These are phyloP conservation scores for Sclerotinia minor DNA, from an alignment of 2,329 filamentous ascomycete species.

Conservation along the genomic window DNA sequence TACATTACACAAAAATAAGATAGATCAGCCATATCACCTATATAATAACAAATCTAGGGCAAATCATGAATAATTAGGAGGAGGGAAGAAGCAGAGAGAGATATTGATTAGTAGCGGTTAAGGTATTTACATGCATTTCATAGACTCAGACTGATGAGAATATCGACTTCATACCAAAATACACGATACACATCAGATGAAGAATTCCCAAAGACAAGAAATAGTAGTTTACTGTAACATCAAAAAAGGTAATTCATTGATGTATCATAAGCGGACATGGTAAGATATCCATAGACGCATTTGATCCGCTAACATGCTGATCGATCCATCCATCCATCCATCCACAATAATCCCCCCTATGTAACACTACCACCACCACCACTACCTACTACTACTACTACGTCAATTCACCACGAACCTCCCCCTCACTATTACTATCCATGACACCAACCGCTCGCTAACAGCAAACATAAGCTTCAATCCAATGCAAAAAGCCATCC, in stretches of 20 bases:
- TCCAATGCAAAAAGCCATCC: conserved; percentile 19
- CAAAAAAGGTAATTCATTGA: conserved; percentile 15
- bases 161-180: too few relatives aligned
- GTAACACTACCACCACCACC: conserved; percentile 5
- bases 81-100: too few relatives aligned
- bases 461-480: conserved; percentile 18
- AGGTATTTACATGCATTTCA: too few relatives aligned
- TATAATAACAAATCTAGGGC: too few relatives aligned
- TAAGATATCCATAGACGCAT: not conserved
- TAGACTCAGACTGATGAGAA: too few relatives aligned
- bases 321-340: not conserved
- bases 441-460: conserved; percentile 14
- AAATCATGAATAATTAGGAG: too few relatives aligned
- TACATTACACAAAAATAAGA: too few relatives aligned
- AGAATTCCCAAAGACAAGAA: not conserved
- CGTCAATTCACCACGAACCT: not conserved
- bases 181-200: not conserved
- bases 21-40: too few relatives aligned
- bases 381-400: not conserved
- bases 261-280: conserved; percentile 10
- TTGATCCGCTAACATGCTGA: conserved; percentile 1
- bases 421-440: not conserved
- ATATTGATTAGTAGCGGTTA: too few relatives aligned
- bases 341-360: not conserved
- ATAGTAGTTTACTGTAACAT: not conserved